Conservation (phyloP, 192 early-diverging fungal species). For the Coemansia sp. region DNA sequence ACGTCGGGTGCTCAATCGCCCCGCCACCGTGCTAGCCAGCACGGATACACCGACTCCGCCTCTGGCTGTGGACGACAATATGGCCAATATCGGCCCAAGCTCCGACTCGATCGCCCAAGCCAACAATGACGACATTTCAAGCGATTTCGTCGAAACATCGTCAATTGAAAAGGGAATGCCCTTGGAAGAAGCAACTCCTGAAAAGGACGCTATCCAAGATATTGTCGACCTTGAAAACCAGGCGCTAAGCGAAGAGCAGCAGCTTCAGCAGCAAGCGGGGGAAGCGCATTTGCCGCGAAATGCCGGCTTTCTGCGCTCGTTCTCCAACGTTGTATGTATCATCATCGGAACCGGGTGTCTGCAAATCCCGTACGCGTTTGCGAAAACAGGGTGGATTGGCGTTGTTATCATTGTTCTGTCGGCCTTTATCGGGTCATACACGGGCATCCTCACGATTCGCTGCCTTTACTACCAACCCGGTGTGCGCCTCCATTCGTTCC, state of each 20-base stretch:
- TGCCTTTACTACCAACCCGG: constrained; percentile 65
- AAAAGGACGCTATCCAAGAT: constrained; percentile 35
- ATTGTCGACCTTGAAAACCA: constrained; percentile 15
- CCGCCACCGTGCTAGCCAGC: constrained; percentile 12
- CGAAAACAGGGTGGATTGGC: constrained; percentile 79
- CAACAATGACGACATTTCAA: background rate
- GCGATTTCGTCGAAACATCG: constrained; percentile 33
- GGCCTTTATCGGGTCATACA: constrained; percentile 69
- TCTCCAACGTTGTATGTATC: constrained; percentile 70
- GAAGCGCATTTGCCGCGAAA: constrained; percentile 34
- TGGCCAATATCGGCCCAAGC: background rate
- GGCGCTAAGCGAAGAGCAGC: background rate
- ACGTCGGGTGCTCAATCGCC: constrained; percentile 38
- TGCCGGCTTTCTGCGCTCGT: constrained; percentile 55
- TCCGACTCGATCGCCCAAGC: constrained; percentile 17
- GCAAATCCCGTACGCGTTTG: constrained; percentile 78
- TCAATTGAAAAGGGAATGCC: constrained; percentile 35
- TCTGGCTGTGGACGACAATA: background rate
- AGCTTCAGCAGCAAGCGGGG: background rate
- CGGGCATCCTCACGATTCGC: constrained; percentile 69
- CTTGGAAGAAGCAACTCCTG: constrained; percentile 14
- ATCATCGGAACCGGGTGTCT: constrained; percentile 80
- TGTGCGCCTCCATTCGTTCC: constrained; percentile 58
- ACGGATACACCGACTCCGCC: background rate
- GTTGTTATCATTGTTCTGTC: constrained; percentile 66